phyloP scores from a whole-genome alignment of 495 filamentous ascomycete species.

The Xylaria palmicola region DNA sequence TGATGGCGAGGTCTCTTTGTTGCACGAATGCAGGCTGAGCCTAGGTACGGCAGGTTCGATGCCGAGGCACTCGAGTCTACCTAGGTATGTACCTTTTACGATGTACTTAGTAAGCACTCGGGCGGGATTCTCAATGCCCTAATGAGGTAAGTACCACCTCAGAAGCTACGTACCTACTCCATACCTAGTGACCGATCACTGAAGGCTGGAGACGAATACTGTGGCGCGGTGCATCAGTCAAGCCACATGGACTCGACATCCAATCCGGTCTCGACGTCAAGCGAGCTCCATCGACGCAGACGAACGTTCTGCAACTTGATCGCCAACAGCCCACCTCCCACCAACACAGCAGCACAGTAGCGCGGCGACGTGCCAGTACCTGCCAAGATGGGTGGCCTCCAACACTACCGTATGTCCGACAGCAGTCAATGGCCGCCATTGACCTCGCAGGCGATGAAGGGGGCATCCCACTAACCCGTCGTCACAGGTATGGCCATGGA shows the following conservation, averaged over 20 bases:
- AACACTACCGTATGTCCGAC: slow-evolving; percentile 41
- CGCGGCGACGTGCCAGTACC: slow-evolving; percentile 12
- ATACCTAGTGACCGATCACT: too few species aligned
- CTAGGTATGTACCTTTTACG: too few species aligned
- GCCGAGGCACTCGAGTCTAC: too few species aligned
- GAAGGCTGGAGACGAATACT: background rate
- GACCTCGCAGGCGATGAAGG: background rate
- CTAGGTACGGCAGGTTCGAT: too few species aligned
- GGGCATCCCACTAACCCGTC: background rate
- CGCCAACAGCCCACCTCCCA: background rate
- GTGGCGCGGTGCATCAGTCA: slow-evolving; percentile 1
- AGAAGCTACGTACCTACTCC: too few species aligned
- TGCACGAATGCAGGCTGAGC: too few species aligned
- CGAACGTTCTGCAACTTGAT: background rate
- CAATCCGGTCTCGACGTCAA: background rate
- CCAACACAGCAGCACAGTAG: background rate
- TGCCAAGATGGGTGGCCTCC: slow-evolving; percentile 43
- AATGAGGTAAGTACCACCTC: too few species aligned
- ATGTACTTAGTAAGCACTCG: too few species aligned
- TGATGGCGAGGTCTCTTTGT: too few species aligned
- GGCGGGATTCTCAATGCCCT: too few species aligned
- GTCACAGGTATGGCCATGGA: slow-evolving; percentile 61
- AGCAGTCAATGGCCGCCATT: background rate
- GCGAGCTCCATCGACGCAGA: background rate
- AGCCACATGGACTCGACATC: background rate